Evolutionary conservation across 2,329 filamentous ascomycete genomes (phyloP).

Genomic region (Knufia fluminis): DNA sequence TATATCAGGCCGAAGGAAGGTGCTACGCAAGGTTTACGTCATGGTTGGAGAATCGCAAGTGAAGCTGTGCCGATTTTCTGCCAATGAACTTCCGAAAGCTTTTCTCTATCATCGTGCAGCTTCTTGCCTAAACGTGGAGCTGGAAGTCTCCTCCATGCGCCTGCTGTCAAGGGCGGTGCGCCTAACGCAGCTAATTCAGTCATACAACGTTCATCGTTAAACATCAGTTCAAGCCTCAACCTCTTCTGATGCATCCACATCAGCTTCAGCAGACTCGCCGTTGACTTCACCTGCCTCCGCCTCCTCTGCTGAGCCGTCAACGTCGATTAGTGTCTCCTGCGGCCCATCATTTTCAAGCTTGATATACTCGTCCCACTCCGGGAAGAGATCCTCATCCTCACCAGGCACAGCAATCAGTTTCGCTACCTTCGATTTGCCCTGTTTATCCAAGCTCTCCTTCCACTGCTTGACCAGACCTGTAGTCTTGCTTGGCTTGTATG

Average conservation of each 20-base stretch:
- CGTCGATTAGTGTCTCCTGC: slow-evolving; percentile 1
- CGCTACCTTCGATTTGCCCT: slow-evolving; percentile 74
- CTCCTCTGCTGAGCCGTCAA: slow-evolving; percentile 5
- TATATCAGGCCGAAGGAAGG: too few species aligned
- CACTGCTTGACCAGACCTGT: slow-evolving; percentile 60
- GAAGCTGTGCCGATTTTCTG: background rate
- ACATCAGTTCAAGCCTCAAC: background rate
- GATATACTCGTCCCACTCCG: slow-evolving; percentile 90
- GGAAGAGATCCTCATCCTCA: slow-evolving; percentile 77
- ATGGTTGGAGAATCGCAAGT: background rate
- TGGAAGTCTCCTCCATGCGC: background rate
- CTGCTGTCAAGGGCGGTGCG: background rate
- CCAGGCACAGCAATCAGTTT: slow-evolving; percentile 75
- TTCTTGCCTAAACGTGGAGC: background rate
- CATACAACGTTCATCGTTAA: background rate
- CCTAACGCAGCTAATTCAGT: background rate
- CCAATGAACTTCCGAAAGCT: background rate
- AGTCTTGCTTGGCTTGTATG: slow-evolving; percentile 78
- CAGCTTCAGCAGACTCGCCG: slow-evolving; percentile 3
- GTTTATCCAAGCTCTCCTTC: slow-evolving; percentile 76
- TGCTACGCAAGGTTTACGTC: background rate
- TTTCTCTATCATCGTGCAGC: background rate
- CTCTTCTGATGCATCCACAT: background rate
- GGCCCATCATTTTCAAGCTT: slow-evolving; percentile 64
- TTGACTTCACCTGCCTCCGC: background rate